These are phyloP conservation scores for Penicillium coffeae DNA, from an alignment of 495 filamentous ascomycete genomes.

Conservation along the genomic window DNA sequence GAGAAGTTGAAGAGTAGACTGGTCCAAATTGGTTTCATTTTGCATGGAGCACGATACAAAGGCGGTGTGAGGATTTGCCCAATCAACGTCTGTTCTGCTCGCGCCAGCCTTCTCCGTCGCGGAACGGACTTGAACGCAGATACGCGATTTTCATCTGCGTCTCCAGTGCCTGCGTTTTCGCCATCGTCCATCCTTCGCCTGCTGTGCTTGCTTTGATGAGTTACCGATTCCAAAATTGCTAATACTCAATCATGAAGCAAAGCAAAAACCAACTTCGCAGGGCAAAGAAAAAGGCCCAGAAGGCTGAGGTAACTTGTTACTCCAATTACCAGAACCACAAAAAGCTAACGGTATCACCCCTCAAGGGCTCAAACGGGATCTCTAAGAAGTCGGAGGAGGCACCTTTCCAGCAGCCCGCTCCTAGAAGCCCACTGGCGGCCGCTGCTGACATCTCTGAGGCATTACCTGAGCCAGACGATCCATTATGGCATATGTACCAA, in stretches of 20 bases:
- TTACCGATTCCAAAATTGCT: not conserved
- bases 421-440: conserved; percentile 29
- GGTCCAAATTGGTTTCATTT: not conserved
- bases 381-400: too few relatives aligned
- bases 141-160: not conserved
- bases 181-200: too few relatives aligned
- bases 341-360: conserved; percentile 12
- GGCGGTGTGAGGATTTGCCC: not conserved
- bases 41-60: not conserved
- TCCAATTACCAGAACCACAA: not conserved
- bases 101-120: not conserved
- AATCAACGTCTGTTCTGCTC: not conserved
- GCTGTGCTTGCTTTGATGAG: not conserved
- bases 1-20: too few relatives aligned
- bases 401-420: not conserved
- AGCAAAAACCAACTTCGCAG: conserved; percentile 82
- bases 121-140: too few relatives aligned
- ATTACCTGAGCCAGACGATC: conserved; percentile 61
- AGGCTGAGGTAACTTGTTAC: conserved; percentile 34
- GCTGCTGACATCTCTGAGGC: conserved; percentile 20
- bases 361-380: too few relatives aligned
- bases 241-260: conserved; percentile 53
- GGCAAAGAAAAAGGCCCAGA: conserved; percentile 86
- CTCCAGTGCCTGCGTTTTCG: not conserved
- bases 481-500: conserved; percentile 79